These are phyloP conservation scores for Metschnikowia kunwiensis DNA, from an alignment of 805 yeast species.

Conservation along the genomic window DNA sequence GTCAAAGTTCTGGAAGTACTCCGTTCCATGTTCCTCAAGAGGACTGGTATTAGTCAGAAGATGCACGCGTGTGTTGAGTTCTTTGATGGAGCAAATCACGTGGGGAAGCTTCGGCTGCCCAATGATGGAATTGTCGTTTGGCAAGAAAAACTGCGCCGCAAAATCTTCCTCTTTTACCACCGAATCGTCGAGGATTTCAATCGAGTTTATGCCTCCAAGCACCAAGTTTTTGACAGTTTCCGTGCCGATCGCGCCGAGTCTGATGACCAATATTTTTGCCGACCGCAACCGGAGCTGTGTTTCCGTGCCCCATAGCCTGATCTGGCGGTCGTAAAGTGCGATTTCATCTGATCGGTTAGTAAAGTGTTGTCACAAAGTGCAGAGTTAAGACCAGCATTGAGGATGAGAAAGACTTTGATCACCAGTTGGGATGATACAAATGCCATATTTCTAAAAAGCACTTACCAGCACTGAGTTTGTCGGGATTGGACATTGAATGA, in stretches of 20 bases:
- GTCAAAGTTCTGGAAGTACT: conserved; percentile 55
- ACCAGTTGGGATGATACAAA: no score
- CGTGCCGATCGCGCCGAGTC: conserved; percentile 72
- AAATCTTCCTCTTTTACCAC: conserved; percentile 58
- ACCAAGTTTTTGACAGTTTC: conserved; percentile 83
- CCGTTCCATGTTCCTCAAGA: conserved; percentile 18
- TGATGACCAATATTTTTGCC: conserved; percentile 67
- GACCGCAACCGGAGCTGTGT: conserved; percentile 78
- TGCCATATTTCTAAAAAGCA: no score
- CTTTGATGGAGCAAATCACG: conserved; percentile 54
- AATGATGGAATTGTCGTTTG: conserved; percentile 46
- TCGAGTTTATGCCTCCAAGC: conserved; percentile 80
- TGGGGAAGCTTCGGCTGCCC: conserved; percentile 57
- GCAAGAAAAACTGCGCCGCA: conserved; percentile 71
- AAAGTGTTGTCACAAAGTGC: no score
- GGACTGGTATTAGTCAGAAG: conserved; percentile 41
- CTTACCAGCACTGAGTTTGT: conserved; percentile 23
- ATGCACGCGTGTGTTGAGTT: conserved; percentile 77
- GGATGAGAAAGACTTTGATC: no score
- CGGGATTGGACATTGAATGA: conserved; percentile 7
- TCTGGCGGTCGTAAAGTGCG: conserved; percentile 91
- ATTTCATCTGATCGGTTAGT: conserved; percentile 57
- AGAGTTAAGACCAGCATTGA: no score
- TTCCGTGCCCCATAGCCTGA: conserved; percentile 92
- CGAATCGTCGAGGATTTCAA: conserved; percentile 65